Conservation (phyloP, 371 early-diverging fungal species). For the Actinomortierella wolfii region DNA sequence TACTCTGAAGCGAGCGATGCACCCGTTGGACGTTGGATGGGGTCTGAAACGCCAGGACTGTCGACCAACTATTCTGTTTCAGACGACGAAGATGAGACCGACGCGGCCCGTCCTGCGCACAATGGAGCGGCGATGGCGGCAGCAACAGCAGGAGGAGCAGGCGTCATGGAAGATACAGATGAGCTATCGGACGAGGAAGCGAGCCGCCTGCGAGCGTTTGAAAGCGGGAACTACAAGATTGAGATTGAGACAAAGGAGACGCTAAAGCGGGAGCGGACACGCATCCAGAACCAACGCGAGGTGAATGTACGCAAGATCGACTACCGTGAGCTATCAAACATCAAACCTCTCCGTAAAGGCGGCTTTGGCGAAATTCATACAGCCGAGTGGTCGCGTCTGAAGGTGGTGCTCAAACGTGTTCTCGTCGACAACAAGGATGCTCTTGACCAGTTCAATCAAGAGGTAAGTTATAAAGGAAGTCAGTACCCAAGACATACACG, state of each 20-base stretch:
- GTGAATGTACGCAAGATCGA: conserved; percentile 34
- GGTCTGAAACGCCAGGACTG: background rate
- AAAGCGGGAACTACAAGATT: conserved; percentile 11
- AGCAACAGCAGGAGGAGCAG: background rate
- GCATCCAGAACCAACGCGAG: conserved; percentile 25
- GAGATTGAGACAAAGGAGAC: conserved; percentile 40
- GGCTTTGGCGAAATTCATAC: conserved; percentile 45
- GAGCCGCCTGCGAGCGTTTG: conserved; percentile 1
- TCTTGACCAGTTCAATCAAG: conserved; percentile 39
- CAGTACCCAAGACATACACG: no score
- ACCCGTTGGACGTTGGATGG: no score
- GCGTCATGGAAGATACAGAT: background rate
- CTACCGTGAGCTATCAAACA: conserved; percentile 24
- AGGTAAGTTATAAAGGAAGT: conserved; percentile 17
- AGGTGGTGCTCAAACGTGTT: conserved; percentile 35
- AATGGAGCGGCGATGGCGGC: background rate
- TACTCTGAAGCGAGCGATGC: no score
- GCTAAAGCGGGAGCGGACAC: conserved; percentile 34
- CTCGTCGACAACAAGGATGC: conserved; percentile 23
- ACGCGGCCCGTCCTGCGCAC: background rate
- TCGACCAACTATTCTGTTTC: background rate
- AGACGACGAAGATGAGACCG: conserved; percentile 2
- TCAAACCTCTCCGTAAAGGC: conserved; percentile 32
- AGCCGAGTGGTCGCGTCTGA: conserved; percentile 43
- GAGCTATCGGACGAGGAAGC: background rate